Evolutionary conservation across 768 basidiomycete genomes (phyloP), one percentile per base, ranked within the genome.

Genomic region (Tricholomella constricta): DNA sequence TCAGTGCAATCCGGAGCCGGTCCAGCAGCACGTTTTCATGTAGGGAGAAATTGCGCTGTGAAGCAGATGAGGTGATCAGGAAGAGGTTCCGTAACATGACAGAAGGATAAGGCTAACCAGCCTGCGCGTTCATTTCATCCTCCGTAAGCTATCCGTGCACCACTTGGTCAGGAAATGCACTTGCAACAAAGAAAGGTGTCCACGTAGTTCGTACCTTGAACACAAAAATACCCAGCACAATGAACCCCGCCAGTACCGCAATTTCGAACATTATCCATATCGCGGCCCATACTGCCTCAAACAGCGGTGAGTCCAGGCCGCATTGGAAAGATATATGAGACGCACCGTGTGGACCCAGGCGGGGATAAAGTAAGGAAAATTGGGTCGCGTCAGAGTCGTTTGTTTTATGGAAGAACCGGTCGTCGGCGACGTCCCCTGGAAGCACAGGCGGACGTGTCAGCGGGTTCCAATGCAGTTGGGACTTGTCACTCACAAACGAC

Each of bases 371-470:
- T 40, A 93, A 72, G 15, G 82, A 72, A 65, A 93, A 96, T 62
- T 98, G 94, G 2, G 93, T 91, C 53, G 91, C 90, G 64, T 96
- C 94, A 1, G 92, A 94, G 63, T 94, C 91, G 63, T 96, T 96
- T 23, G 86, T 80, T 75, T 96, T 96, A 65, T 94, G 91, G 72
- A 95, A 97, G 72, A 95, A 92, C 51, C 90, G 81, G 65, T 98
- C 94, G 67, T 98, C 95, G 38, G 91, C 84, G 40, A 95, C 87
- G 65, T 98, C 94, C 94, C 91, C 91, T 93, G 62, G 14, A 22
- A 40, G 26, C 27, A n/a, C n/a, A n/a, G n/a, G 29, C 12, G 36
- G 15, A 34, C 38, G 19, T 9, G 29, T 57, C 17, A n/a, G 25
- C 45, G 3, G 20, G 8, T 29, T 10, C 20, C 23, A 40, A 14